Evolutionary conservation across 257 asterid genomes (phyloP), one percentile per base, ranked within the genome.

Genomic region (Capsicum chinense): DNA sequence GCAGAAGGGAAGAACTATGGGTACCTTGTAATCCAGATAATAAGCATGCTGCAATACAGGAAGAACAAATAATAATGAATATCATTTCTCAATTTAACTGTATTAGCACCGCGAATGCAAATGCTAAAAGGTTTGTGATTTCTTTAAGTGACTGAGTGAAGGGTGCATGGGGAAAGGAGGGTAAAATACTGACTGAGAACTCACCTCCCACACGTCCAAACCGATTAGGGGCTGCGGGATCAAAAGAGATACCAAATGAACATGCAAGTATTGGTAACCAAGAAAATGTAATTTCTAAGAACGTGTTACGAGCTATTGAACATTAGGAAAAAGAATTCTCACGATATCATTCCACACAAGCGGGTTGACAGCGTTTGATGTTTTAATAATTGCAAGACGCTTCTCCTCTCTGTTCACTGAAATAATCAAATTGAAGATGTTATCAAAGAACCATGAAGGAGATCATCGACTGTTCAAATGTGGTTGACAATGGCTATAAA

Each of bases 331-430:
- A 50, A 78, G 33, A 67, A 57, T 58, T 8, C 90, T 86, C 79
- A 88, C 90, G 19, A 88, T 85, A 78, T 89, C 90, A 83, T 88
- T 76, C 88, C 89, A 89, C 83, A 88, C 64, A 62, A 88, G 87
- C 71, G 92, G 92, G 83, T 89, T 89, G 70, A 89, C 83, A 15
- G 92, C 87, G 84, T 89, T 89, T 83, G 90, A 70, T 73, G 90
- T 89, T 80, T 86, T 87, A 58, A 89, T 85, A 64, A 86, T 89
- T 48, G 93, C 91, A 71, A 95, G 95, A 69, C 94, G 91, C 85
- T 90, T 92, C 89, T 93, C 91, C 88, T 94, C 96, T 89, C 97
- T 92, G 90, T 92, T 93, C 90, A 95, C 99, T 95, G 94, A 58
- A 91, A 79, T 73, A 83, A 79, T 63, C 69, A 16, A 56, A 89